These are phyloP conservation scores for Styphnolobium japonicum DNA, from an alignment of 306 rosid species.

Conservation along the genomic window DNA sequence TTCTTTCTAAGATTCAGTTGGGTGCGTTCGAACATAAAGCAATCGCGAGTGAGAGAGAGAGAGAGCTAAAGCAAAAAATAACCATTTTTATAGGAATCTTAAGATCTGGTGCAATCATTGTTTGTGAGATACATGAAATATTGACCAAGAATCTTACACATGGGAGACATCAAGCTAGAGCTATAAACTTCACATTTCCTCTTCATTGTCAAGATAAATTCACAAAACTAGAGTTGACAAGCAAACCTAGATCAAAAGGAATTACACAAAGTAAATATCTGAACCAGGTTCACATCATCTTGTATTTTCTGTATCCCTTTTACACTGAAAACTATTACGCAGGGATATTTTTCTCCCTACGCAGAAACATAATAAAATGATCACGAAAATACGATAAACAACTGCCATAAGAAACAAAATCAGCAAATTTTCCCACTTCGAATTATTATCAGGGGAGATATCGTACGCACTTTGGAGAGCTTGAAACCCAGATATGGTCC, in stretches of 20 bases:
- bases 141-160: background rate
- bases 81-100: no score
- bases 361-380: slow-evolving; percentile 51
- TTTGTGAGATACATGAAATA: background rate
- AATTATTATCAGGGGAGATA: slow-evolving; percentile 58
- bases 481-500: slow-evolving; percentile 88
- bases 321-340: slow-evolving; percentile 51
- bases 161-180: background rate
- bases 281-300: slow-evolving; percentile 49
- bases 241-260: slow-evolving; percentile 31
- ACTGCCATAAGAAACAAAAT: slow-evolving; percentile 86
- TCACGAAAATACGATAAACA: slow-evolving; percentile 66
- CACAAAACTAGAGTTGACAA: slow-evolving; percentile 29
- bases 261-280: slow-evolving; percentile 36
- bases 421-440: slow-evolving; percentile 90
- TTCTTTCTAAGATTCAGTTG: no score
- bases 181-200: slow-evolving; percentile 19
- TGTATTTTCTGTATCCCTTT: slow-evolving; percentile 46
- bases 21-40: no score
- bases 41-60: no score
- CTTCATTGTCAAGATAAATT: slow-evolving; percentile 37
- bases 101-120: no score
- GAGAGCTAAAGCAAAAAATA: no score
- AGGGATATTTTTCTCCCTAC: slow-evolving; percentile 47
- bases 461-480: slow-evolving; percentile 79